Percentiles rank a stretch among this genome's conserved stretches.
These are phyloP conservation scores for Ogataea paraovalis DNA, from an alignment of 805 yeast genomes.

Conservation along the genomic window DNA sequence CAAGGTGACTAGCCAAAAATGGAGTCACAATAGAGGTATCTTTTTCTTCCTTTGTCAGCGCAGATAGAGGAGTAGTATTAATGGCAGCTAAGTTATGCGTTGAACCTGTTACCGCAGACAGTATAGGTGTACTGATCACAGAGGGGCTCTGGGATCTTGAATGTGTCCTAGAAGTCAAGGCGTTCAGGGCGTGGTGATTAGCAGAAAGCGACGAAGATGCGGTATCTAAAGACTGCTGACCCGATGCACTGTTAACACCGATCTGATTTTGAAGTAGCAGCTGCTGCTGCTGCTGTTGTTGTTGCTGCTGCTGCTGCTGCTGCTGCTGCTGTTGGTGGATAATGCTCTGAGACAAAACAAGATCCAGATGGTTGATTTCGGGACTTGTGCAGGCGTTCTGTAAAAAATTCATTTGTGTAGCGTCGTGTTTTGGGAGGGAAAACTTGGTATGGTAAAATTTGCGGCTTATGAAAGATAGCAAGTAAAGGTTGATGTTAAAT, in stretches of 20 bases:
- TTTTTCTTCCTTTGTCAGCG: slow-evolving; percentile 4
- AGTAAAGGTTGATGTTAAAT: too few species aligned
- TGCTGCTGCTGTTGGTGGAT: slow-evolving; percentile 1
- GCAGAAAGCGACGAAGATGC: background rate
- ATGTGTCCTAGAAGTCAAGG: background rate
- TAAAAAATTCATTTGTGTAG: slow-evolving; percentile 21
- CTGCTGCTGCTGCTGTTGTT: background rate
- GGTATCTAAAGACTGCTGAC: background rate
- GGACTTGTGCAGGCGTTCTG: slow-evolving; percentile 20
- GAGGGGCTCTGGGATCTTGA: slow-evolving; percentile 5
- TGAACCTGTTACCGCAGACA: background rate
- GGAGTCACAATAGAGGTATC: slow-evolving; percentile 32
- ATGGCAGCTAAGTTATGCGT: background rate
- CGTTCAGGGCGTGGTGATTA: background rate
- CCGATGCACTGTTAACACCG: background rate
- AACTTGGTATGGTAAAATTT: too few species aligned
- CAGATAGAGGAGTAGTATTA: background rate
- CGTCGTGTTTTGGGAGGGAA: too few species aligned
- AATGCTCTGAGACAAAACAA: slow-evolving; percentile 15
- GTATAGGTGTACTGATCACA: background rate
- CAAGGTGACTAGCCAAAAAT: slow-evolving; percentile 31
- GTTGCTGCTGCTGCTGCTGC: background rate
- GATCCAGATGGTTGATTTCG: slow-evolving; percentile 16
- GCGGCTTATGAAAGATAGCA: too few species aligned
- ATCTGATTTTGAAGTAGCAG: background rate